phyloP scores from a whole-genome alignment of 2,329 filamentous ascomycete species.

The Talaromyces rugulosus region DNA sequence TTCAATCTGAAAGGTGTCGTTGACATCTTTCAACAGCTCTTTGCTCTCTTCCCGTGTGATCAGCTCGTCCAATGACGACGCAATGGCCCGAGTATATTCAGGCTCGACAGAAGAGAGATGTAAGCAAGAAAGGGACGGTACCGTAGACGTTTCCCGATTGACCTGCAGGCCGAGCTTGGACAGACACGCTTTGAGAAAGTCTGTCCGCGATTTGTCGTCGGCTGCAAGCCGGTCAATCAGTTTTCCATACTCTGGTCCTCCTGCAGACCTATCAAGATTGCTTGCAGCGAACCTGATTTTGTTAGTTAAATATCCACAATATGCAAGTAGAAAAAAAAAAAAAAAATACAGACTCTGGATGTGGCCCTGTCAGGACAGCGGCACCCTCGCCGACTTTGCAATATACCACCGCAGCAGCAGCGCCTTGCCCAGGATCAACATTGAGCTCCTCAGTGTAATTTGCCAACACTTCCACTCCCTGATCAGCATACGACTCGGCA shows the following conservation, averaged over 20 bases:
- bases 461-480: constrained; percentile 75
- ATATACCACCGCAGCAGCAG: constrained; percentile 77
- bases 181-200: constrained; percentile 76
- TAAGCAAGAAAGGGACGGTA: constrained; percentile 75
- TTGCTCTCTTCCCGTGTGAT: constrained; percentile 59
- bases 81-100: constrained; percentile 63
- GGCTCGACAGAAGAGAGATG: constrained; percentile 71
- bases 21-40: constrained; percentile 65
- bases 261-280: constrained; percentile 67
- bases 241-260: constrained; percentile 64
- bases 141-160: constrained; percentile 61
- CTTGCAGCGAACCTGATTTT: constrained; percentile 68
- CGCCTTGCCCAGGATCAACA: constrained; percentile 68
- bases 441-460: constrained; percentile 70
- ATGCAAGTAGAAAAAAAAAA: constrained; percentile 11
- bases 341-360: constrained; percentile 70
- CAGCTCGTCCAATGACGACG: constrained; percentile 59
- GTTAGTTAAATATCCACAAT: neutral
- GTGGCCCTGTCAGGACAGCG: constrained; percentile 77
- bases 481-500: constrained; percentile 56
- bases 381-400: constrained; percentile 77
- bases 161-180: constrained; percentile 77
- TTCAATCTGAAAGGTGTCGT: constrained; percentile 77
- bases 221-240: constrained; percentile 64
- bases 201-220: constrained; percentile 65